These are phyloP conservation scores for Viridothelium virens DNA, from an alignment of 495 filamentous ascomycete genomes.

Conservation along the genomic window DNA sequence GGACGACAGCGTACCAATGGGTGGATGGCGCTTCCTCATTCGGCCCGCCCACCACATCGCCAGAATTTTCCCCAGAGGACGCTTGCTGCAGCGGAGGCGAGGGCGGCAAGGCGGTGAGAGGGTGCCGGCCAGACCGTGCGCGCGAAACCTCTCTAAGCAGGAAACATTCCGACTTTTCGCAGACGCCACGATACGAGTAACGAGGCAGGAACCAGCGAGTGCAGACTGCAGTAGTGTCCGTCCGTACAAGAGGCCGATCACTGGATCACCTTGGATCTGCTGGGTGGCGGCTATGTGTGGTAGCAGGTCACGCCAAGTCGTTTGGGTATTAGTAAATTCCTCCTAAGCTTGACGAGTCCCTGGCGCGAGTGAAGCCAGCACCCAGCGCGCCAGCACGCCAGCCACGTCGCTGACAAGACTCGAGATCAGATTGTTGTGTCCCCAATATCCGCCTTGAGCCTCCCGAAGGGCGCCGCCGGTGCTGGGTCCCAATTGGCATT, in stretches of 20 bases:
- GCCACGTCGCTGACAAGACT: too few relatives aligned
- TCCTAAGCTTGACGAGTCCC: too few relatives aligned
- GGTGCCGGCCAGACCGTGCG: slow-evolving; percentile 1
- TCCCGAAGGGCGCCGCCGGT: background rate
- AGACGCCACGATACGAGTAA: slow-evolving; percentile 3
- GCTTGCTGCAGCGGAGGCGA: background rate
- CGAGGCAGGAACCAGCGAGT: background rate
- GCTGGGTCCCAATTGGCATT: background rate
- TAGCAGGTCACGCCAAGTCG: background rate
- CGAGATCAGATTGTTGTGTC: background rate
- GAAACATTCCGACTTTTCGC: background rate
- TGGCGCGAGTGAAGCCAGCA: too few relatives aligned
- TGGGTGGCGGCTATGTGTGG: slow-evolving; percentile 8
- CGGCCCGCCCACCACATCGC: background rate
- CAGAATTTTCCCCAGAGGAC: background rate
- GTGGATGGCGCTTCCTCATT: background rate
- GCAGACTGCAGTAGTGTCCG: background rate
- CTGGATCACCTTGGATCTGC: background rate
- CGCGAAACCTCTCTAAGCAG: background rate
- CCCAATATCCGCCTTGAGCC: background rate
- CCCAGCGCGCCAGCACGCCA: too few relatives aligned
- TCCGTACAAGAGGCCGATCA: background rate
- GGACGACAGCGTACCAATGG: background rate
- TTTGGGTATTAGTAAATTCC: too few relatives aligned
- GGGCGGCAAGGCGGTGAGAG: background rate